These are phyloP conservation scores for Phyllosticta ampelicida DNA, from an alignment of 2,329 filamentous ascomycete species.

Conservation along the genomic window DNA sequence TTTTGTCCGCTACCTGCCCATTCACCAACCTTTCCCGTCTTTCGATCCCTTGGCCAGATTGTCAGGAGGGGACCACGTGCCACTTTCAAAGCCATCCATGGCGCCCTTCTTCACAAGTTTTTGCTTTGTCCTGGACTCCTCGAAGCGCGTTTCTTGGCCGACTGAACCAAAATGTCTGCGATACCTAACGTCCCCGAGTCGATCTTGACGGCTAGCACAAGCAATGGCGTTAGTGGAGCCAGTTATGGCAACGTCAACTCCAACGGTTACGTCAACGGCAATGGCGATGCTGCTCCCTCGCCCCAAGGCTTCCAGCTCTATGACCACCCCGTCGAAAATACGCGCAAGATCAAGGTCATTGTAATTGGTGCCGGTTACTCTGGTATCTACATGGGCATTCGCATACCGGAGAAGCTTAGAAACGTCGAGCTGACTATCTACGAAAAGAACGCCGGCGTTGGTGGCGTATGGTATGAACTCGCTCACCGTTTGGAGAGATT, in stretches of 20 bases:
- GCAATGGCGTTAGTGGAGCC: constrained; percentile 11
- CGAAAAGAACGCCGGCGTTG: constrained; percentile 34
- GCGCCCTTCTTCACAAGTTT: neutral
- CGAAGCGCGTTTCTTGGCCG: neutral
- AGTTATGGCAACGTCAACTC: neutral
- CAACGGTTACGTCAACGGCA: neutral
- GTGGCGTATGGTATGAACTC: constrained; percentile 31
- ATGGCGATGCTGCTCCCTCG: neutral
- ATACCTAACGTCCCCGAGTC: constrained; percentile 20
- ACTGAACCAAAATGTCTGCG: constrained; percentile 18
- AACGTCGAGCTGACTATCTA: constrained; percentile 33
- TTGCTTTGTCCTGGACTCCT: neutral
- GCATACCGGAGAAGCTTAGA: constrained; percentile 30
- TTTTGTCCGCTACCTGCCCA: neutral
- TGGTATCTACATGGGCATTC: constrained; percentile 34
- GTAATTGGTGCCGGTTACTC: constrained; percentile 36
- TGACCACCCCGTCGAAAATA: constrained; percentile 32
- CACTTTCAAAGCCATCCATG: neutral
- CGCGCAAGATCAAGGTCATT: constrained; percentile 32
- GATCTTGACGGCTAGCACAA: neutral
- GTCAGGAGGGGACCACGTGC: neutral
- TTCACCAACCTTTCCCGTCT: neutral
- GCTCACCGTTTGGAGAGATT: constrained; percentile 12
- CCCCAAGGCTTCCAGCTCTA: constrained; percentile 20
- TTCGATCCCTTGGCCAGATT: neutral